Conservation (phyloP, 106 monocot species). For the Apostasia shenzhenica region DNA sequence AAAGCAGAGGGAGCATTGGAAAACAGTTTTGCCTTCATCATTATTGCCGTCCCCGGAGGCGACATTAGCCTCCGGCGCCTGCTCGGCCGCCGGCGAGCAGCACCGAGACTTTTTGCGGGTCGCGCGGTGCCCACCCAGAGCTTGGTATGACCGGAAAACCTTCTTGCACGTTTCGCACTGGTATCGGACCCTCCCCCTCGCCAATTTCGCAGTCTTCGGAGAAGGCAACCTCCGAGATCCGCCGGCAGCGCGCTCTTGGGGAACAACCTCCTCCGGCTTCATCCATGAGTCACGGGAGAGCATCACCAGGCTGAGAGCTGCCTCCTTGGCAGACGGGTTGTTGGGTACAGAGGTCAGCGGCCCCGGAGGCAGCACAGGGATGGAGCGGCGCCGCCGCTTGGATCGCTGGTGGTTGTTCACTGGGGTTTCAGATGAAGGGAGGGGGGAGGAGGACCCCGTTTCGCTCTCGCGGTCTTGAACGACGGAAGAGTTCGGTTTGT, state of each 20-base stretch:
- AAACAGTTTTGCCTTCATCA: background rate
- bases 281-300: slow-evolving; percentile 66
- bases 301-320: slow-evolving; percentile 62
- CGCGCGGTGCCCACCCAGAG: slow-evolving; percentile 48
- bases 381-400: slow-evolving; percentile 26
- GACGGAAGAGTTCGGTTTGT: slow-evolving; percentile 51
- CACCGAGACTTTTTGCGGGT: slow-evolving; percentile 33
- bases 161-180: slow-evolving; percentile 60
- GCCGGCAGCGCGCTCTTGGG: background rate
- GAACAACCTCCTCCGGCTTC: background rate
- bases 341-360: slow-evolving; percentile 57
- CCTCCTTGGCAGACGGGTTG: slow-evolving; percentile 48
- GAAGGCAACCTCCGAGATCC: background rate
- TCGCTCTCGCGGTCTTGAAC: slow-evolving; percentile 77
- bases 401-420: slow-evolving; percentile 21
- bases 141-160: slow-evolving; percentile 58
- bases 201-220: background rate
- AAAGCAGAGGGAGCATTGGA: slow-evolving; percentile 14
- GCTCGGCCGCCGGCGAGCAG: slow-evolving; percentile 1
- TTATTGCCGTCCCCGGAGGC: background rate
- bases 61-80: background rate
- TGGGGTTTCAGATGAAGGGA: background rate
- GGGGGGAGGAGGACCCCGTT: slow-evolving; percentile 36
- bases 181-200: slow-evolving; percentile 25
- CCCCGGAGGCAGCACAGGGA: slow-evolving; percentile 8